Evolutionary conservation across 2,329 filamentous ascomycete genomes (phyloP).

Genomic region (Aureobasidium zeae): DNA sequence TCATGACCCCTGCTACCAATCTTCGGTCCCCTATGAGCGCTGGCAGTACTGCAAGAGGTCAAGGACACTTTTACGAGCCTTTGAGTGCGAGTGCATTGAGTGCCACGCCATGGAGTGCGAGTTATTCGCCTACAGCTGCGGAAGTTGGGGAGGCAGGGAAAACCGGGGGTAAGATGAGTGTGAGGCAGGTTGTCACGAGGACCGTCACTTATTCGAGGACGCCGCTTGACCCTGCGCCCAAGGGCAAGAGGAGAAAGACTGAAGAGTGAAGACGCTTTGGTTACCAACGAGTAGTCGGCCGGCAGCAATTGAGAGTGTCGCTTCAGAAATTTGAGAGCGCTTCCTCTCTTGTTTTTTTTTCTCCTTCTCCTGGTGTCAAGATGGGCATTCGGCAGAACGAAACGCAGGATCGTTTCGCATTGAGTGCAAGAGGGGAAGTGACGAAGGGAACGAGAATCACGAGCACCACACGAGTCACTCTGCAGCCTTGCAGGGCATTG

Average conservation of each 20-base stretch:
- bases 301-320: too few relatives aligned
- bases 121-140: slow-evolving; percentile 13
- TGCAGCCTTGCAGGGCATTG: too few relatives aligned
- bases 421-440: too few relatives aligned
- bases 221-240: slow-evolving; percentile 74
- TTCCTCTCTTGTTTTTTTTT: too few relatives aligned
- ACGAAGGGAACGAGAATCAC: too few relatives aligned
- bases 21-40: slow-evolving; percentile 61
- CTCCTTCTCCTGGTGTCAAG: too few relatives aligned
- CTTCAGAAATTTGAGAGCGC: too few relatives aligned
- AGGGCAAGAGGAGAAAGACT: slow-evolving; percentile 81
- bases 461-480: too few relatives aligned
- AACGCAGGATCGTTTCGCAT: too few relatives aligned
- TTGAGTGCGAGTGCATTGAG: slow-evolving; percentile 46
- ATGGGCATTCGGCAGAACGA: too few relatives aligned
- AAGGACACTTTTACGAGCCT: slow-evolving; percentile 62
- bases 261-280: slow-evolving; percentile 22
- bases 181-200: slow-evolving; percentile 85
- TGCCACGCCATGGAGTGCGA: slow-evolving; percentile 27
- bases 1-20: slow-evolving; percentile 54
- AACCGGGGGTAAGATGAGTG: slow-evolving; percentile 47
- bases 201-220: slow-evolving; percentile 77
- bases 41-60: too few relatives aligned
- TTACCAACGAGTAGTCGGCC: too few relatives aligned
- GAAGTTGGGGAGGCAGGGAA: slow-evolving; percentile 7